These are phyloP conservation scores for Lachnellula occidentalis DNA, from an alignment of 2,329 filamentous ascomycete species.

Conservation along the genomic window DNA sequence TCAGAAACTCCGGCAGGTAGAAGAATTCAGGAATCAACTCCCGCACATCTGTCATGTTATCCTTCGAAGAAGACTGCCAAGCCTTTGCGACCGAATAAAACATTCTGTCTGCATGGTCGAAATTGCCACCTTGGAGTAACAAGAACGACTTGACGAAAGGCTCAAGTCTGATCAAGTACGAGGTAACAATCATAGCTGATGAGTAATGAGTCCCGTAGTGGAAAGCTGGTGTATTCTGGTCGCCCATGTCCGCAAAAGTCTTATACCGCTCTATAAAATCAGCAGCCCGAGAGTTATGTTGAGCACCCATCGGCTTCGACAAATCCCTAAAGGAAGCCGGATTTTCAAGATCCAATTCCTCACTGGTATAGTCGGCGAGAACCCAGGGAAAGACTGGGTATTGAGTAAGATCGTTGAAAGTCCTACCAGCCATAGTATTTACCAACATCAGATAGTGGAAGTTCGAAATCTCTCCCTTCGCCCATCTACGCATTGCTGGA, in stretches of 20 bases:
- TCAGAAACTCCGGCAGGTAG: constrained; percentile 88
- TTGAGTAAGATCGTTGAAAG: constrained; percentile 96
- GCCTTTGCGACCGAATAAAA: constrained; percentile 91
- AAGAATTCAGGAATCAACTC: constrained; percentile 97
- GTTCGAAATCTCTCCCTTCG: constrained; percentile 92
- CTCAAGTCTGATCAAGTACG: constrained; percentile 89
- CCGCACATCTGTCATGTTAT: constrained; percentile 89
- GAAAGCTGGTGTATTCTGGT: constrained; percentile 69
- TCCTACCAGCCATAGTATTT: constrained; percentile 93
- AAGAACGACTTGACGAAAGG: constrained; percentile 96
- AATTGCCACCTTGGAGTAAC: constrained; percentile 87
- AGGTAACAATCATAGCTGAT: constrained; percentile 97
- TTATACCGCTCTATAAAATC: constrained; percentile 82
- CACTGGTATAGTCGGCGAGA: constrained; percentile 89
- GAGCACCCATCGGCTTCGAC: constrained; percentile 93
- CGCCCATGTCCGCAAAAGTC: constrained; percentile 85
- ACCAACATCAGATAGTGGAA: constrained; percentile 99
- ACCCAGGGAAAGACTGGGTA: constrained; percentile 99
- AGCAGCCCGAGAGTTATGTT: constrained; percentile 67
- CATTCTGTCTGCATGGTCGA: constrained; percentile 90
- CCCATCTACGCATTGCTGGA: constrained; percentile 83
- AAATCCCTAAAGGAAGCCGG: constrained; percentile 84
- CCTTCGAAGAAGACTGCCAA: constrained; percentile 83
- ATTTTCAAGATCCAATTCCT: constrained; percentile 81
- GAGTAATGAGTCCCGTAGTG: constrained; percentile 99